Conservation (phyloP, 768 basidiomycete genomes). For the Serendipita sp. region DNA sequence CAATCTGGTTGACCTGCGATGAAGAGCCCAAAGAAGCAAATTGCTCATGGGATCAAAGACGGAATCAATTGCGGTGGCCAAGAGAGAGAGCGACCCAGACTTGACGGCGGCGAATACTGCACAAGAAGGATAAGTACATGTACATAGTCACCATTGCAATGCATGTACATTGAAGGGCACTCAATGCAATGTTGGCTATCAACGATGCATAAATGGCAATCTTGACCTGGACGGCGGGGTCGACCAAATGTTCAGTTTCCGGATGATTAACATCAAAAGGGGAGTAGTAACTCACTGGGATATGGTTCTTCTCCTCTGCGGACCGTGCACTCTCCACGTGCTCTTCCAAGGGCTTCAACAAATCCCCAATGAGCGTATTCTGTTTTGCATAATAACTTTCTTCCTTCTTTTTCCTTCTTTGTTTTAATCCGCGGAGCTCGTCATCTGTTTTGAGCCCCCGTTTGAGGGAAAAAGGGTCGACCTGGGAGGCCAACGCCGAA, state of each 20-base stretch:
- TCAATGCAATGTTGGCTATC: conserved; percentile 55
- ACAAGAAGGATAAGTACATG: conserved; percentile 9
- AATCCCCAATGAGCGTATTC: conserved; percentile 71
- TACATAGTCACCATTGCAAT: neutral
- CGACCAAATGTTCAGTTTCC: neutral
- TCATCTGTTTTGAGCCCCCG: conserved; percentile 43
- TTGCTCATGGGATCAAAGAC: conserved; percentile 75
- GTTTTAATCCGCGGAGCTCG: conserved; percentile 46
- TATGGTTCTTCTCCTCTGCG: conserved; percentile 46
- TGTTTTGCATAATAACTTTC: conserved; percentile 54
- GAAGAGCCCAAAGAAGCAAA: conserved; percentile 61
- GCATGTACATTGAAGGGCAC: conserved; percentile 50
- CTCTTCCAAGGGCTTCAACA: conserved; percentile 82
- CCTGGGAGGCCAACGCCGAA: neutral
- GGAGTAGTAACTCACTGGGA: conserved; percentile 33
- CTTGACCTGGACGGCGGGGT: conserved; percentile 42
- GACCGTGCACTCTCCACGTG: conserved; percentile 69
- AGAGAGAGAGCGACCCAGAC: conserved; percentile 64
- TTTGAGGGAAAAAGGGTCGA: conserved; percentile 54
- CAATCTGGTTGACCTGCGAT: conserved; percentile 51
- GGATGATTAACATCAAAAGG: neutral
- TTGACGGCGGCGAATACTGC: conserved; percentile 86
- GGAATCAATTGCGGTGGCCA: conserved; percentile 83
- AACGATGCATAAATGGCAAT: conserved; percentile 78
- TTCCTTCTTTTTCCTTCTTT: conserved; percentile 38